phyloP scores from a whole-genome alignment of 306 rosid genomes.

The Sicyos baderoa region DNA sequence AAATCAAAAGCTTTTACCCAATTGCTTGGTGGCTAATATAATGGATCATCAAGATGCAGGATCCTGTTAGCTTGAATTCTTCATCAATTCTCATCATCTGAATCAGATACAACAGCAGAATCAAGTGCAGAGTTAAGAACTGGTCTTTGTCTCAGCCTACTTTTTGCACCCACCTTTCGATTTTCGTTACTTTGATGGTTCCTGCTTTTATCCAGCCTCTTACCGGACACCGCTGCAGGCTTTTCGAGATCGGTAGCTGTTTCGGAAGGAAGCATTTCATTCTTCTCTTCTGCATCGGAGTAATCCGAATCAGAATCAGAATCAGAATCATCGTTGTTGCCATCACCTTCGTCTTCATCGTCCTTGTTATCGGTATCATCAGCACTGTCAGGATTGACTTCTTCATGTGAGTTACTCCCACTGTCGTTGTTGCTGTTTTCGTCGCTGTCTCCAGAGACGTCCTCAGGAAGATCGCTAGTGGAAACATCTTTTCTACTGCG shows the following conservation, averaged over 20 bases:
- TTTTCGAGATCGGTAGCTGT: background rate
- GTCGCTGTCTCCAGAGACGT: constrained; percentile 21
- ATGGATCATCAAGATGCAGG: background rate
- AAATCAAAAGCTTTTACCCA: background rate
- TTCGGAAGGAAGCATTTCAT: constrained; percentile 21
- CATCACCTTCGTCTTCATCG: background rate
- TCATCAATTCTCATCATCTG: constrained; percentile 24
- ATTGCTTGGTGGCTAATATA: background rate
- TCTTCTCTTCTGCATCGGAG: constrained; percentile 24
- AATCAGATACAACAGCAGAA: constrained; percentile 38
- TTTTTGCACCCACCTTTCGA: constrained; percentile 48
- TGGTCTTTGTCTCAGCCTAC: constrained; percentile 70
- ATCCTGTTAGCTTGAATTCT: background rate
- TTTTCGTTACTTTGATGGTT: constrained; percentile 32
- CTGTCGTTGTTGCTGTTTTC: constrained; percentile 32
- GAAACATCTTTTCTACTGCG: constrained; percentile 12
- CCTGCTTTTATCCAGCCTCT: constrained; percentile 31
- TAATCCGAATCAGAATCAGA: background rate
- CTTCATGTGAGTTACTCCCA: constrained; percentile 16
- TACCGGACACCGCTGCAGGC: background rate
- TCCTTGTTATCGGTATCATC: background rate
- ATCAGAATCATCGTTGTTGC: constrained; percentile 3
- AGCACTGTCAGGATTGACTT: constrained; percentile 25
- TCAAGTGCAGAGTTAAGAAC: constrained; percentile 59
- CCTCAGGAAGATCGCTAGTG: constrained; percentile 25